Conservation (phyloP, 1,139 yeast genomes). For the Wickerhamomyces sp. region DNA sequence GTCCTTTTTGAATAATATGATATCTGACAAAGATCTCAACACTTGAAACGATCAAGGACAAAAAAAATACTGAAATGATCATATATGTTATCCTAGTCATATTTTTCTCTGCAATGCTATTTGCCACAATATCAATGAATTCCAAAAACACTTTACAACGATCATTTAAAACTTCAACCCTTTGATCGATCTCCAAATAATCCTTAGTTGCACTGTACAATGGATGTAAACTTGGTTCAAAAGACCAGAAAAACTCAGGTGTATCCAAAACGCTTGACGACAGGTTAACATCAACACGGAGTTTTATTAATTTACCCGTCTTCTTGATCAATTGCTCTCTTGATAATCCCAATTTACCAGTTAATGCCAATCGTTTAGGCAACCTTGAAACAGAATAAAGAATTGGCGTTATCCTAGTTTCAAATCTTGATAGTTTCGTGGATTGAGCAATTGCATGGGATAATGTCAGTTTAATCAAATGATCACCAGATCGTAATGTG, state of each 20-base stretch:
- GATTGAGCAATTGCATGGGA: conserved; percentile 97
- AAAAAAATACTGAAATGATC: conserved; percentile 74
- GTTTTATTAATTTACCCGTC: conserved; percentile 83
- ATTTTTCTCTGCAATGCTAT: conserved; percentile 87
- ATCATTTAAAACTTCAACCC: conserved; percentile 90
- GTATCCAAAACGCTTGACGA: conserved; percentile 90
- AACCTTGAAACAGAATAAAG: conserved; percentile 80
- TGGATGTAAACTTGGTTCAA: conserved; percentile 93
- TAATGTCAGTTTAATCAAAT: conserved; percentile 84
- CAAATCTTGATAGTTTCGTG: conserved; percentile 85
- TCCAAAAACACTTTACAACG: conserved; percentile 91
- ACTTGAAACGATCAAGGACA: conserved; percentile 68
- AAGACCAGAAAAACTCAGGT: conserved; percentile 95
- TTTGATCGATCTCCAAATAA: conserved; percentile 87
- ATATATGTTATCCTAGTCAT: conserved; percentile 90
- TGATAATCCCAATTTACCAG: conserved; percentile 78
- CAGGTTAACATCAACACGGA: conserved; percentile 88
- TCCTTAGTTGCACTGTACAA: conserved; percentile 85
- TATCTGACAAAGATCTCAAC: conserved; percentile 56
- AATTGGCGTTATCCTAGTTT: conserved; percentile 82
- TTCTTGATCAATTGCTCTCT: conserved; percentile 78
- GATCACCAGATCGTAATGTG: conserved; percentile 86
- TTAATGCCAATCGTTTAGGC: conserved; percentile 84
- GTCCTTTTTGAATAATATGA: too few species aligned
- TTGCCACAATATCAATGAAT: conserved; percentile 87